Percentiles rank a stretch among this genome's conserved stretches.
Evolutionary conservation across 768 basidiomycete species (phyloP).

Genomic region (Suillus discolor): DNA sequence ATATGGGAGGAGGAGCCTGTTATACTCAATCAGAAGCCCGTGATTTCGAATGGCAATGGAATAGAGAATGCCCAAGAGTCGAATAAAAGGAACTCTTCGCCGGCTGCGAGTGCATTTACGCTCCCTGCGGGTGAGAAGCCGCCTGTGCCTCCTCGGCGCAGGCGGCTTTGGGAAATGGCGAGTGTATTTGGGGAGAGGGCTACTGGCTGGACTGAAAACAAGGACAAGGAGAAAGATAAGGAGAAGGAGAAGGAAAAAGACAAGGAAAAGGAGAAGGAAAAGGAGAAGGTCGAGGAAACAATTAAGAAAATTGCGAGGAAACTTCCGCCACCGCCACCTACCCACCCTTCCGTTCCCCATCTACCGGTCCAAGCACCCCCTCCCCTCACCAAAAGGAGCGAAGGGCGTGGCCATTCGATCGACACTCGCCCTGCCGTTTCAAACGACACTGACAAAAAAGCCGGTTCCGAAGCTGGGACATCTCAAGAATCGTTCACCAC

Average conservation of each 20-base stretch:
- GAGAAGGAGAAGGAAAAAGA: constrained; percentile 28
- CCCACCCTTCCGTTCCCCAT: constrained; percentile 28
- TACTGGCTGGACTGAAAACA: constrained; percentile 50
- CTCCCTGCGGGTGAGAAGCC: constrained; percentile 44
- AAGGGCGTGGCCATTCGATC: constrained; percentile 33
- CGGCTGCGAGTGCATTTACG: background rate
- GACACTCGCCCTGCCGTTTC: constrained; percentile 11
- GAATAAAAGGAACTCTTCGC: background rate
- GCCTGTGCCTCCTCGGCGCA: constrained; percentile 62
- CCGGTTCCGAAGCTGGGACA: constrained; percentile 8
- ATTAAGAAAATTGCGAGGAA: constrained; percentile 13
- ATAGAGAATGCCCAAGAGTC: background rate
- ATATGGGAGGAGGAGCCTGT: constrained; percentile 83
- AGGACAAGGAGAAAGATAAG: constrained; percentile 31
- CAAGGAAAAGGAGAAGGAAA: constrained; percentile 28
- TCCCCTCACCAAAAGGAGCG: constrained; percentile 53
- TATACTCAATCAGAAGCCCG: constrained; percentile 32
- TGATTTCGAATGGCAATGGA: constrained; percentile 18
- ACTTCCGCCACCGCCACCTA: constrained; percentile 24
- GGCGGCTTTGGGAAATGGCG: constrained; percentile 70
- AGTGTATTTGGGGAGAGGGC: constrained; percentile 62
- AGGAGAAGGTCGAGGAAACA: constrained; percentile 30
- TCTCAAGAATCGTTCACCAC: constrained; percentile 20
- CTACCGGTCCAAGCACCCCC: constrained; percentile 37
- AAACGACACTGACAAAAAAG: constrained; percentile 13